Percentiles rank a stretch among this genome's conserved stretches.
phyloP scores from a whole-genome alignment of 192 early-diverging fungal genomes.

The Borealophlyctis nickersoniae region DNA sequence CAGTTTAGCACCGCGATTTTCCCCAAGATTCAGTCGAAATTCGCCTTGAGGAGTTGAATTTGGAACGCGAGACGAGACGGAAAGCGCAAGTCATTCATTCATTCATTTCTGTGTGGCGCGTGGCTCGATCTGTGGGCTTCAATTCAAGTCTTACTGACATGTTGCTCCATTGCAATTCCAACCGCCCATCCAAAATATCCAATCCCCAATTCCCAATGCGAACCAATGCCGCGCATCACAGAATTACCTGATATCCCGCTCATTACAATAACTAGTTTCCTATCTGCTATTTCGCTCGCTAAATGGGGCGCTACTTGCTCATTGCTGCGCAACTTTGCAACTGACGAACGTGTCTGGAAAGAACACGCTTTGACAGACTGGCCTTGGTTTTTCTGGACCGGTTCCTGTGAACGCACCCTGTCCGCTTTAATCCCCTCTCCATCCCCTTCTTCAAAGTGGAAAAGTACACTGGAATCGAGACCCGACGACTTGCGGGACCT shows the following conservation, averaged over 20 bases:
- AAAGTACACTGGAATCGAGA: not conserved
- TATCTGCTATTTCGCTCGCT: not conserved
- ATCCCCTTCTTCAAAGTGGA: not conserved
- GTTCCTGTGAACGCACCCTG: not conserved
- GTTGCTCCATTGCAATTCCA: too few relatives aligned
- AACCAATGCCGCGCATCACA: too few relatives aligned
- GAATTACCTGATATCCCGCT: not conserved
- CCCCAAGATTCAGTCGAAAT: too few relatives aligned
- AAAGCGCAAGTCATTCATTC: too few relatives aligned
- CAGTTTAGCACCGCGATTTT: too few relatives aligned
- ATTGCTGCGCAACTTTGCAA: not conserved
- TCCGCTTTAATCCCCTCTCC: not conserved
- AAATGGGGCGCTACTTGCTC: not conserved
- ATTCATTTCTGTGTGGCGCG: too few relatives aligned
- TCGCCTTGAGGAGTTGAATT: too few relatives aligned
- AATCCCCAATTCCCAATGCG: too few relatives aligned
- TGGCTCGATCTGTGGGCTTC: too few relatives aligned
- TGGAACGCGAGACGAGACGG: too few relatives aligned
- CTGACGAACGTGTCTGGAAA: conserved; percentile 2
- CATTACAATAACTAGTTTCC: not conserved
- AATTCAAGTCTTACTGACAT: too few relatives aligned
- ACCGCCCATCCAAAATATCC: too few relatives aligned
- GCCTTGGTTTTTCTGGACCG: conserved; percentile 18
- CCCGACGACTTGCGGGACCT: not conserved
- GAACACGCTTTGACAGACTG: conserved; percentile 11